Percentiles rank a stretch among this genome's conserved stretches.
These are phyloP conservation scores for Lobosporangium transversale DNA, from an alignment of 192 early-diverging fungal species.

Conservation along the genomic window DNA sequence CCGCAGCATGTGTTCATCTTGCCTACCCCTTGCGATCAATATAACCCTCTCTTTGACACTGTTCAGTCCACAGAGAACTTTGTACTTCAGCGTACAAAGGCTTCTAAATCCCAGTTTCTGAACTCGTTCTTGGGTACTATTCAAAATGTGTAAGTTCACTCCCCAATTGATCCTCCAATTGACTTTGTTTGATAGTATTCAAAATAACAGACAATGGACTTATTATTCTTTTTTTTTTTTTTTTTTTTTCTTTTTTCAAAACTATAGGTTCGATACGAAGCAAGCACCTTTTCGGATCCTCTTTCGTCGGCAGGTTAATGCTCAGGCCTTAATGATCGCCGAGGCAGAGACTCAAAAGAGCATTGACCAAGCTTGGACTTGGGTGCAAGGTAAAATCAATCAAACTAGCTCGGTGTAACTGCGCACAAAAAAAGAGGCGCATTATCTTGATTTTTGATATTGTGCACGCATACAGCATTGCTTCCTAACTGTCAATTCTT, in stretches of 20 bases:
- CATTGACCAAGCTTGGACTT: slow-evolving; percentile 91
- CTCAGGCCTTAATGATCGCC: slow-evolving; percentile 81
- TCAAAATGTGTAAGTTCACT: slow-evolving; percentile 84
- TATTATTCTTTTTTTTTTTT: too few species aligned
- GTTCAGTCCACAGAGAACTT: slow-evolving; percentile 70
- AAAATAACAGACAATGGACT: too few species aligned
- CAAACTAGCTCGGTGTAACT: too few species aligned
- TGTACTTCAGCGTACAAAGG: slow-evolving; percentile 74
- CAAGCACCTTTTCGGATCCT: slow-evolving; percentile 92
- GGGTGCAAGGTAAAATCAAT: slow-evolving; percentile 82
- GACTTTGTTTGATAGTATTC: too few species aligned
- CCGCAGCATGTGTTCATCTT: slow-evolving; percentile 62
- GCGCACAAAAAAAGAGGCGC: too few species aligned
- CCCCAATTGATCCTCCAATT: too few species aligned
- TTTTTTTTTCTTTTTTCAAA: too few species aligned
- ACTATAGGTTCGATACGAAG: slow-evolving; percentile 85
- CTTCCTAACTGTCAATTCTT: background rate
- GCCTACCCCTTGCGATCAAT: slow-evolving; percentile 60
- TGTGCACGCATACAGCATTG: too few species aligned
- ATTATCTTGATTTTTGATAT: too few species aligned
- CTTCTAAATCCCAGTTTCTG: slow-evolving; percentile 67
- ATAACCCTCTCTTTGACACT: slow-evolving; percentile 77
- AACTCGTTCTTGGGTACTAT: slow-evolving; percentile 86
- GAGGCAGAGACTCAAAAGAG: slow-evolving; percentile 84
- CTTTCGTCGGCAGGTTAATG: slow-evolving; percentile 67